Percentiles rank a stretch among this genome's conserved stretches.
Conservation (phyloP, 345 rosid genomes). For the Brassica carinata region DNA sequence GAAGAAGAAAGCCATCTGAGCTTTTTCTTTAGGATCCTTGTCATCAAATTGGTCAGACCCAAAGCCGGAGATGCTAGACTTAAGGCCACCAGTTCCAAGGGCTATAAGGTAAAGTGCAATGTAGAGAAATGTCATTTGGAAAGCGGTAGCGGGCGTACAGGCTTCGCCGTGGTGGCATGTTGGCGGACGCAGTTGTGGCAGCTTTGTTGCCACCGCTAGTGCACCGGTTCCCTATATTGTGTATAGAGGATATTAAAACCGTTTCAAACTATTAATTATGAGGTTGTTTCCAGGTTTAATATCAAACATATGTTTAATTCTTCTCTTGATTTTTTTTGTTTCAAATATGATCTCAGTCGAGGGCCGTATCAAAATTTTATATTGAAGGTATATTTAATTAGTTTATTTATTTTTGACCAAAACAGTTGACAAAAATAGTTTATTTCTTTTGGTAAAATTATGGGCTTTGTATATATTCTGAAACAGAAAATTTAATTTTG, state of each 20-base stretch:
- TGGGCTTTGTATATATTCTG: not conserved
- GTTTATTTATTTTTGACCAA: not conserved
- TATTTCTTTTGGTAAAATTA: not conserved
- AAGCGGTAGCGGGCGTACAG: slow-evolving; percentile 58
- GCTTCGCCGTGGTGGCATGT: slow-evolving; percentile 48
- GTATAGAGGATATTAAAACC: not conserved
- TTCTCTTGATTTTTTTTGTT: not conserved
- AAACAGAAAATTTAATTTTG: not conserved
- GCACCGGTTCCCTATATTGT: slow-evolving; percentile 66
- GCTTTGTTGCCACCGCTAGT: slow-evolving; percentile 58
- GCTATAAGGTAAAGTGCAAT: slow-evolving; percentile 55
- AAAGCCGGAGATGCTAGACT: slow-evolving; percentile 71
- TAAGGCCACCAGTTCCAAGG: slow-evolving; percentile 74
- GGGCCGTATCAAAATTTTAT: not conserved
- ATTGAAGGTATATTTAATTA: not conserved
- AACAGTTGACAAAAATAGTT: not conserved
- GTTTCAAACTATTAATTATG: not conserved
- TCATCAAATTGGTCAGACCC: slow-evolving; percentile 77
- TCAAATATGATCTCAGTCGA: not conserved
- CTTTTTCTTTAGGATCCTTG: slow-evolving; percentile 54
- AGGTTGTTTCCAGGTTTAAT: too few relatives aligned
- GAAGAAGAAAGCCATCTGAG: slow-evolving; percentile 64
- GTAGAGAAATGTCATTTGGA: slow-evolving; percentile 77
- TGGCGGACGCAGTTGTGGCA: slow-evolving; percentile 71
- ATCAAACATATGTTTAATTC: not conserved